Evolutionary conservation across 148 eudicot species (phyloP).

Genomic region (Pharnaceum exiguum): DNA sequence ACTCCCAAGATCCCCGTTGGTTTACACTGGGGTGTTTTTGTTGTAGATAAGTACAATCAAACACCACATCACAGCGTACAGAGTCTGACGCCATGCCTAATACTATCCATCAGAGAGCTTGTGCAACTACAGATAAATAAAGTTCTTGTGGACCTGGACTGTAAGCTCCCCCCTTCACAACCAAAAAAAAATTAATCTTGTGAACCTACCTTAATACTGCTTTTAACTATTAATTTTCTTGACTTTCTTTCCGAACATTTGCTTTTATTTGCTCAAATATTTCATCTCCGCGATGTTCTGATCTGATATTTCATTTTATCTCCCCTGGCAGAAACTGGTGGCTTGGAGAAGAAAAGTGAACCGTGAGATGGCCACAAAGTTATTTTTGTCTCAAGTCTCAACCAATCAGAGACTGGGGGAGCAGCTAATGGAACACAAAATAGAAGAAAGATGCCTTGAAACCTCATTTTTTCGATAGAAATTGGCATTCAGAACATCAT

Average conservation of each 20-base stretch:
- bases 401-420: neutral
- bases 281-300: neutral
- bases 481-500: neutral
- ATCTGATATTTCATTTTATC: neutral
- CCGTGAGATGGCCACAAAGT: no score
- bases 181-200: no score
- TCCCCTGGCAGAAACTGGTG: conserved; percentile 68
- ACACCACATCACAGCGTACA: conserved; percentile 74
- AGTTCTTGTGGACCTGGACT: neutral
- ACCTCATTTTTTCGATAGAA: neutral
- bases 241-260: neutral
- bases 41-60: conserved; percentile 60
- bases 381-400: conserved; percentile 35
- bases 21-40: neutral
- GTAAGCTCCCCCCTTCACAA: no score
- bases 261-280: neutral
- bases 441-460: conserved; percentile 1
- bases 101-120: conserved; percentile 85
- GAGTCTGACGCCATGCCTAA: conserved; percentile 80
- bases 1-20: no score
- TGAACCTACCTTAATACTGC: no score
- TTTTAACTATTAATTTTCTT: neutral
- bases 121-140: conserved; percentile 72
- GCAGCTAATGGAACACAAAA: conserved; percentile 1
- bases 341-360: conserved; percentile 96